phyloP scores from a whole-genome alignment of 2,329 filamentous ascomycete species.

The Fusarium ambrosium region DNA sequence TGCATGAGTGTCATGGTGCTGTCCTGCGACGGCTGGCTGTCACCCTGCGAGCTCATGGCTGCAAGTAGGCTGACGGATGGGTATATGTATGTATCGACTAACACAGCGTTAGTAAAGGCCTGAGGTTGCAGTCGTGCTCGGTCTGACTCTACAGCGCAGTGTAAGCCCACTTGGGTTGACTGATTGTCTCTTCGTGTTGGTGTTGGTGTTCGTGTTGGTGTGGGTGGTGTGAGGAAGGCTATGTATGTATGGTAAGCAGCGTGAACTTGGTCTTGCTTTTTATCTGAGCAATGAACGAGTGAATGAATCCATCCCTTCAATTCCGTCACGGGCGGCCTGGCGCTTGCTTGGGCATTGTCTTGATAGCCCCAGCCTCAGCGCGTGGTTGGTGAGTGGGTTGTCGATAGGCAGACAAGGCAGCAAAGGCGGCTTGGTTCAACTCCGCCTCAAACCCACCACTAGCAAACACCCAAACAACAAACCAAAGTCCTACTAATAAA shows the following conservation, averaged over 20 bases:
- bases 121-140: not conserved
- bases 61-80: not conserved
- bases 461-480: not conserved
- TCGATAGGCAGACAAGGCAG: conserved; percentile 31
- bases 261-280: conserved; percentile 18
- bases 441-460: conserved; percentile 28
- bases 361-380: not conserved
- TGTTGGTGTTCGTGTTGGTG: not conserved
- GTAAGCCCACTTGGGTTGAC: not conserved
- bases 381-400: conserved; percentile 26
- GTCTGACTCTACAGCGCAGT: not conserved
- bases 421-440: conserved; percentile 35
- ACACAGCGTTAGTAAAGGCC: not conserved
- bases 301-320: not conserved
- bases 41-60: conserved; percentile 49
- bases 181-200: not conserved
- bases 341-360: not conserved
- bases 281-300: not conserved
- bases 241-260: not conserved
- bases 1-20: conserved; percentile 53
- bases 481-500: conserved; percentile 6
- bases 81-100: conserved; percentile 10
- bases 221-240: not conserved
- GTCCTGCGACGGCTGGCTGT: conserved; percentile 53
- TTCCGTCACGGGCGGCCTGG: conserved; percentile 21